Evolutionary conservation across 169 alveolate genomes (phyloP).

Genomic region (Plasmodium yoelii): DNA sequence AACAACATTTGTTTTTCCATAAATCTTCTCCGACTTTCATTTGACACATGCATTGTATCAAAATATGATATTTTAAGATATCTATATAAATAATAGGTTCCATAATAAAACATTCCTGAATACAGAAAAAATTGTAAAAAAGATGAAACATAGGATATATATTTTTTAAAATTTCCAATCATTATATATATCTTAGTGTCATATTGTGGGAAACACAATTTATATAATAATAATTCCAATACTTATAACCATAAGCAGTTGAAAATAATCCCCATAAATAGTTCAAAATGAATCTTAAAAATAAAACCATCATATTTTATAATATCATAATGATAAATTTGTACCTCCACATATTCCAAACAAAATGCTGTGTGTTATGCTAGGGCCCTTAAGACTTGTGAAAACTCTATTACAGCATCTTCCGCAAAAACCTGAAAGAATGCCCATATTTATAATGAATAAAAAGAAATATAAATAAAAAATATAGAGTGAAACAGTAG

Average conservation of each 20-base stretch:
- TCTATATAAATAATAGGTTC: conserved; percentile 52
- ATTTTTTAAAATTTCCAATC: too few species aligned
- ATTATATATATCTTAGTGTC: too few species aligned
- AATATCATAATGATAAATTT: too few species aligned
- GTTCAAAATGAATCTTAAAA: too few species aligned
- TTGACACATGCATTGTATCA: conserved; percentile 67
- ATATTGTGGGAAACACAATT: too few species aligned
- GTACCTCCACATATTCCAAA: conserved; percentile 76
- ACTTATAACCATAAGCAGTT: too few species aligned
- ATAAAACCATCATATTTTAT: too few species aligned
- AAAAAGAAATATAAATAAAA: too few species aligned
- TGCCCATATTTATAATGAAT: neutral
- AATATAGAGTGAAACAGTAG: too few species aligned
- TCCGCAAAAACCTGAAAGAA: conserved; percentile 35
- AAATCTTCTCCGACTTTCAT: conserved; percentile 73
- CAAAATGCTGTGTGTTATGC: conserved; percentile 68
- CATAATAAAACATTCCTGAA: conserved; percentile 57
- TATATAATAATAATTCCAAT: too few species aligned
- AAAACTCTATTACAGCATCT: conserved; percentile 13
- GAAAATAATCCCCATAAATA: too few species aligned
- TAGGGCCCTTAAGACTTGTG: conserved; percentile 57
- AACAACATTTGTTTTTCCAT: conserved; percentile 75
- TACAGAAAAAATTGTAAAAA: neutral
- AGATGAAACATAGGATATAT: neutral
- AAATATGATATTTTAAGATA: conserved; percentile 48